Evolutionary conservation across 331 rosid species (phyloP).

Genomic region (Rosa hybrid): DNA sequence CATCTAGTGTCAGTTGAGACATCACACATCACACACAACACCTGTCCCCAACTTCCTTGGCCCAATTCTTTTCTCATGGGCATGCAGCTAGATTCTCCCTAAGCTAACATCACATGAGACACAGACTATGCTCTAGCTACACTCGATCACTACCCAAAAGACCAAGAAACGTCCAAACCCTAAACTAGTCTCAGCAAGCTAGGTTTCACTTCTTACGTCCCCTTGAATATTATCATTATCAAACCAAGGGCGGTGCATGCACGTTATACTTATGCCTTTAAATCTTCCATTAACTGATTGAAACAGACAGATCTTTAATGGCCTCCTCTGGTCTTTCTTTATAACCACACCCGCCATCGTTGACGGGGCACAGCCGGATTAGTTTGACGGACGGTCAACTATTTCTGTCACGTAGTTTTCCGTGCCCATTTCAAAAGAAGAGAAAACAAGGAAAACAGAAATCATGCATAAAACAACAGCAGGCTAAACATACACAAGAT

Average conservation of each 20-base stretch:
- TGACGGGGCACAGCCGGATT: slow-evolving; percentile 1
- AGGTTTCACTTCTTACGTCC: slow-evolving; percentile 2
- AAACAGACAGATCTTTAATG: background rate
- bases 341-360: slow-evolving; percentile 14
- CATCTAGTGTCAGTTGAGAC: slow-evolving; percentile 7
- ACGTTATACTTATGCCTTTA: background rate
- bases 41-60: background rate
- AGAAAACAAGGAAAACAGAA: slow-evolving; percentile 10
- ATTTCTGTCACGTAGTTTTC: slow-evolving; percentile 23
- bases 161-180: slow-evolving; percentile 2
- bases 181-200: background rate
- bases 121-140: background rate
- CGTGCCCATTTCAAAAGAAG: slow-evolving; percentile 26
- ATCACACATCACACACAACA: background rate
- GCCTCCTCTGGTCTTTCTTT: background rate
- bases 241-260: background rate
- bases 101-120: background rate
- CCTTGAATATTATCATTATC: background rate
- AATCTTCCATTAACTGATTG: background rate
- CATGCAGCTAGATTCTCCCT: slow-evolving; percentile 12
- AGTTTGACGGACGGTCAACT: slow-evolving; percentile 31
- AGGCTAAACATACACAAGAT: slow-evolving; percentile 39
- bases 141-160: background rate
- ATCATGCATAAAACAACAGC: slow-evolving; percentile 1
- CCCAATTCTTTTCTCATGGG: background rate